Conservation (phyloP, 2,329 filamentous ascomycete genomes). For the Paecilomyces sp. region DNA sequence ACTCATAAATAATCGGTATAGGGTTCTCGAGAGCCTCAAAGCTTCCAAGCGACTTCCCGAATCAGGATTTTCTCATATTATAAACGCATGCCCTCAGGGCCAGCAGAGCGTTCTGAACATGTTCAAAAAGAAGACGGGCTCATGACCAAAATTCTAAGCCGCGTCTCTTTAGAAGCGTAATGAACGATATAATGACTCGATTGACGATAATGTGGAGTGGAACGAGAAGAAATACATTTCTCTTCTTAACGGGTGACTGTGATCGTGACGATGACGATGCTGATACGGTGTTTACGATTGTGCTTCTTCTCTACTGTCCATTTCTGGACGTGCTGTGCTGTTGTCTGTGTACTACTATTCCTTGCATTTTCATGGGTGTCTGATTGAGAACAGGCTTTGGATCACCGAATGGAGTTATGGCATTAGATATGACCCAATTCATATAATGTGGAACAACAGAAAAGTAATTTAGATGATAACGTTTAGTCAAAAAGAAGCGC, state of each 20-base stretch:
- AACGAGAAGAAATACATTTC: too few relatives aligned
- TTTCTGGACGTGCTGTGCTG: too few relatives aligned
- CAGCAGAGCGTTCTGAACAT: slow-evolving; percentile 59
- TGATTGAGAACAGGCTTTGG: background rate
- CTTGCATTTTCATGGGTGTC: background rate
- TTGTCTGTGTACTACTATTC: too few relatives aligned
- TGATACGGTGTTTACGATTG: too few relatives aligned
- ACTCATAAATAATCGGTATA: slow-evolving; percentile 21
- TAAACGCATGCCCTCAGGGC: slow-evolving; percentile 54
- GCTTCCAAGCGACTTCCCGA: slow-evolving; percentile 68
- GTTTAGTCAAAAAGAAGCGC: too few relatives aligned
- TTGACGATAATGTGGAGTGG: too few relatives aligned
- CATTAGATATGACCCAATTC: background rate
- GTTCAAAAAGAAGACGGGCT: slow-evolving; percentile 23
- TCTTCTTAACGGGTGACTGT: background rate
- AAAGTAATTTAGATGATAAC: too few relatives aligned
- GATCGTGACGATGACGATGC: background rate
- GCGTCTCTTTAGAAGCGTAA: too few relatives aligned
- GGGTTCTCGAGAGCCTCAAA: slow-evolving; percentile 78
- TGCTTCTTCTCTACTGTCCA: too few relatives aligned
- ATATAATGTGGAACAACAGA: too few relatives aligned
- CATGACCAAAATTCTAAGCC: background rate
- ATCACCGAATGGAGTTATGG: background rate
- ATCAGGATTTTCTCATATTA: slow-evolving; percentile 54
- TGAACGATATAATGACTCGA: too few relatives aligned